Percentiles rank a stretch among this genome's conserved stretches.
Conservation (phyloP, 2,329 filamentous ascomycete genomes). For the Cladosporium oxysporum region DNA sequence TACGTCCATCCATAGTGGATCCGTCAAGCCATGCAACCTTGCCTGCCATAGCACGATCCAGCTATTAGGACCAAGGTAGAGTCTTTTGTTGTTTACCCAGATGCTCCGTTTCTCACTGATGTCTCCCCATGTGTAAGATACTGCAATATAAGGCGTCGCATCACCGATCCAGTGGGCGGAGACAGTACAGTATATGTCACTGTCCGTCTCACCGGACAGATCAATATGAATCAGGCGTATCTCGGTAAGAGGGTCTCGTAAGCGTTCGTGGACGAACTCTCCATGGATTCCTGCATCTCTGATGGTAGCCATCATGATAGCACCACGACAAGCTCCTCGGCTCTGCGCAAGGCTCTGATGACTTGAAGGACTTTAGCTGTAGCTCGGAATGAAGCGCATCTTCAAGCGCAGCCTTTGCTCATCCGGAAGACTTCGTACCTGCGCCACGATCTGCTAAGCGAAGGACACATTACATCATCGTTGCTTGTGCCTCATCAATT, state of each 20-base stretch:
- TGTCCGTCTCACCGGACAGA: background rate
- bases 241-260: background rate
- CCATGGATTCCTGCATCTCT: background rate
- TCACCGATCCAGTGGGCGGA: background rate
- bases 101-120: background rate
- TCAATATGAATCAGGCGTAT: background rate
- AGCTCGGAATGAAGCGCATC: no score
- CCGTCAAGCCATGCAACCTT: background rate
- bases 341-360: no score
- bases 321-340: background rate
- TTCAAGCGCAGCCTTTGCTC: no score
- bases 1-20: slow-evolving; percentile 26
- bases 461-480: background rate
- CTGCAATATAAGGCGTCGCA: background rate
- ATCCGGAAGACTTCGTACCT: background rate
- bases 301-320: background rate
- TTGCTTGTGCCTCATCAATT: background rate
- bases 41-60: background rate
- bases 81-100: background rate
- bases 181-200: background rate
- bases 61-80: background rate
- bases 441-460: background rate
- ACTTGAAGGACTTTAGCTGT: no score
- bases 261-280: background rate
- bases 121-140: background rate